Base-by-base conservation (phyloP, 169 alveolate genomes). In the Cryptosporidium canis region DNA sequence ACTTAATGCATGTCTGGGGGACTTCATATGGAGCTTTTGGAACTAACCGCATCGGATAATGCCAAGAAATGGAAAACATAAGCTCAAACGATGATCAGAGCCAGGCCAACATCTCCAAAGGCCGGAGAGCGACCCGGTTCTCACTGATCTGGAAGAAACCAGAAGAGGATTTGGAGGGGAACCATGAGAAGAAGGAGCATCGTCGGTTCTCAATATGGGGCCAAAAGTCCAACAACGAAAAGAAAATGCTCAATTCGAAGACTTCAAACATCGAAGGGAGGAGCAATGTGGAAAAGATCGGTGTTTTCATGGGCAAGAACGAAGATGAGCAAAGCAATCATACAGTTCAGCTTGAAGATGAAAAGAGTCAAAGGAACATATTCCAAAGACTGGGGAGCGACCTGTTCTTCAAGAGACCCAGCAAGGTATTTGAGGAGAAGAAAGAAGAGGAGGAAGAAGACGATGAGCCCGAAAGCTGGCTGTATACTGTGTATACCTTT, bases 371-470 rank as follows among this genome's bases (percentile, higher is more conserved):
- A 18, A 55, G 14, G 21, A 39, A 77, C 39, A 51, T 77, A 27
- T 58, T 77, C 51, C 87, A 77, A 27, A 77, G 41, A 77, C 58
- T 55, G 14, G 87, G 87, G 29, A 77, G 87, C 18, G 87, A 77
- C 33, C 41, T 61, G 16, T 77, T 77, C 66, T 77, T 77, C 16
- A 77, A 58, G 45, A 55, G 87, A 27, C 87, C 87, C 41, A 77
- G 87, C 61, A 77, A 77, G 45, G 87, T 77, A 2, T 61, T 77
- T 55, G 87, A 77, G 44, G 87, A 77, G 16, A 77, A 77, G 33
- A 77, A 77, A 12, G 87, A 77, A 27, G 87, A 77, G 31, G 87
- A 77, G 9, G 87, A 77, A 12, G 87, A 77, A 3, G 87, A 77
- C 1, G 87, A 77, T 14, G 87, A 77, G 18, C 16, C 87, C 21